Base-by-base conservation (phyloP, 2,329 filamentous ascomycete species). In the Arthroderma sp. region DNA sequence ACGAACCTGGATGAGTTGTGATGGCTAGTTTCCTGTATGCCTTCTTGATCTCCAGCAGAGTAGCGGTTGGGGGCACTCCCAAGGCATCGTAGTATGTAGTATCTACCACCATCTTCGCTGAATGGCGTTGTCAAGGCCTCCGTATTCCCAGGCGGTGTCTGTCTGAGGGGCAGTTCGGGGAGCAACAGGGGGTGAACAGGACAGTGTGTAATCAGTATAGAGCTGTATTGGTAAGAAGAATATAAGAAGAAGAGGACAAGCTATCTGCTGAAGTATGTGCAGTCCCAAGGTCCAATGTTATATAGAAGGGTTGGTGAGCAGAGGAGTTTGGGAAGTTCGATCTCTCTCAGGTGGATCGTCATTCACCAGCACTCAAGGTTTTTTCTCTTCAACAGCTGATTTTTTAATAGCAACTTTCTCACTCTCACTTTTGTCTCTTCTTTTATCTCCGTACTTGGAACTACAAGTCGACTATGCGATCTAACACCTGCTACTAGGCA, bases 21-120 rank as follows among this genome's bases (percentile, higher is more conserved):
- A 97, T 96, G 65, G 93, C 93, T 64, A 93, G 81, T 76, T 91
- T 96, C 70, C 91, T 84, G 75, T 96, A 96, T 28, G 91, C 91
- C 77, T 95, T 95, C 74, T 96, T 96, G 75, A 96, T 96, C 71
- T 96, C 90, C 54, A 95, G 81, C 71, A 91, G 88, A 39, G 88
- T 86, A 31, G 91, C 91, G 57, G 86, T 88, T 63, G 89, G 85
- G 74, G 85, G 78, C 67, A 96, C 90, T 68, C 87, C 88, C 39
- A 96, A 79, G 65, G 83, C 83, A 74, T 95, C 90, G 74, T 94
- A 94, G 75, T 95, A 95, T 65, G 82, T 77, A 59, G 88, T 94
- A 73, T 95, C 89, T 66, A 86, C 87, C 66, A 93, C 89, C 89
- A 94, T 94, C 68, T 31, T 60, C 21, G 19, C 41, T 19, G 33